Evolutionary conservation across 2,329 filamentous ascomycete species (phyloP).

Genomic region (Chaetothyriales sp.): DNA sequence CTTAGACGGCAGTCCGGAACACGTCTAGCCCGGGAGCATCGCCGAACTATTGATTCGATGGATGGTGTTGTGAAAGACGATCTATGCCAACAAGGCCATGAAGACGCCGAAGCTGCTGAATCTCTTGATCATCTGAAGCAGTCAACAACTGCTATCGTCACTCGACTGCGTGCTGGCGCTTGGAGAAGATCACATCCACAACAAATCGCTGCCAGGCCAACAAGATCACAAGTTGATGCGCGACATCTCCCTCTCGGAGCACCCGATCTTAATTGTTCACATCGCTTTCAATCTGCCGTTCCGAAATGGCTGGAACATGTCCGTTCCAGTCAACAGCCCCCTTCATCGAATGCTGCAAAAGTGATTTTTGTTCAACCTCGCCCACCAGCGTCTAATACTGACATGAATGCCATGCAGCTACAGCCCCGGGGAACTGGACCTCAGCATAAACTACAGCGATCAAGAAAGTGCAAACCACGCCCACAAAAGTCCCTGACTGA

Average conservation of each 20-base stretch:
- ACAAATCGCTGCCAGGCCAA: neutral
- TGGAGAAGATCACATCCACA: neutral
- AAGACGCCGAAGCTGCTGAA: neutral
- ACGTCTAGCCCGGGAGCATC: neutral
- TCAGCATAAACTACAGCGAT: neutral
- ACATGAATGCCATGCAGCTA: neutral
- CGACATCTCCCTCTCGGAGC: neutral
- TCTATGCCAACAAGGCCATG: neutral
- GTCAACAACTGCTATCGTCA: neutral
- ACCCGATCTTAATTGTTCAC: neutral
- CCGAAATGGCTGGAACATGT: neutral
- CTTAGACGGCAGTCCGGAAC: constrained; percentile 1
- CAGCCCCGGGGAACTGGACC: neutral
- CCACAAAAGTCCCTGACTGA: neutral
- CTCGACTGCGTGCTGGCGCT: neutral
- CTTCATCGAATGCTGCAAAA: neutral
- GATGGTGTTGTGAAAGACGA: neutral
- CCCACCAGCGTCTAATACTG: neutral
- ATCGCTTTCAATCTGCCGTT: neutral
- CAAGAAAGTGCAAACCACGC: neutral
- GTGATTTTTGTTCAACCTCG: neutral
- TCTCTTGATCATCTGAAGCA: neutral
- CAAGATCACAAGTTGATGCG: neutral
- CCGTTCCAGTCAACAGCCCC: neutral
- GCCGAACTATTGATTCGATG: neutral